phyloP scores from a whole-genome alignment of 345 rosid species.

The Limnanthes douglasii region DNA sequence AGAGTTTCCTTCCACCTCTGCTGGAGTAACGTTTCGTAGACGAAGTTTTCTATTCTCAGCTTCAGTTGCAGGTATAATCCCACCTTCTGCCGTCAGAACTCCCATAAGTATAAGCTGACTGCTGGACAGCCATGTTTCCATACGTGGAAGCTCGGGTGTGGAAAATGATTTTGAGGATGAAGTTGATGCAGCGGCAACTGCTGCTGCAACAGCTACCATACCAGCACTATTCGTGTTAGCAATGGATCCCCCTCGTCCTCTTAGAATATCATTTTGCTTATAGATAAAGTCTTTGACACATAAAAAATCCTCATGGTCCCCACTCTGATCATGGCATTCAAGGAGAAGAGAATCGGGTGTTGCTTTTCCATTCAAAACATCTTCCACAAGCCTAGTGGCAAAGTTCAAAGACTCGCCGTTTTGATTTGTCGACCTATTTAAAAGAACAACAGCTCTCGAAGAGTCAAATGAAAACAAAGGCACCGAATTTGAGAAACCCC shows the following conservation, averaged over 20 bases:
- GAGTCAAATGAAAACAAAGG: conserved; percentile 73
- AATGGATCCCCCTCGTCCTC: conserved; percentile 66
- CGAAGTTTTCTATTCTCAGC: conserved; percentile 35
- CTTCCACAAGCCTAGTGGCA: conserved; percentile 54
- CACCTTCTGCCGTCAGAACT: conserved; percentile 37
- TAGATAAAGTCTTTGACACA: conserved; percentile 61
- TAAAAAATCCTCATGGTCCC: conserved; percentile 43
- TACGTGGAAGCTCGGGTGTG: conserved; percentile 50
- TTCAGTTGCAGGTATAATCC: conserved; percentile 31
- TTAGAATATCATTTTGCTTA: conserved; percentile 54
- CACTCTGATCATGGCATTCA: conserved; percentile 41
- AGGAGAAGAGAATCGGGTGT: conserved; percentile 63
- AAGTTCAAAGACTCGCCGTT: conserved; percentile 57
- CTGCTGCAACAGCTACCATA: conserved; percentile 82
- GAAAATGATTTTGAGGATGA: conserved; percentile 38
- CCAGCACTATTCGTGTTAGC: conserved; percentile 37
- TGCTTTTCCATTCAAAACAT: conserved; percentile 60
- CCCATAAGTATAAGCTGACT: conserved; percentile 40
- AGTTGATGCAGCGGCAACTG: conserved; percentile 80
- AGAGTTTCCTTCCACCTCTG: conserved; percentile 29
- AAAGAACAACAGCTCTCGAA: conserved; percentile 55
- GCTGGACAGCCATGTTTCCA: conserved; percentile 52
- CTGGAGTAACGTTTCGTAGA: conserved; percentile 23
- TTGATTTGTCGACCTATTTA: conserved; percentile 30
- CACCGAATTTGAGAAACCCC: conserved; percentile 35